Evolutionary conservation across 305 asterid genomes (phyloP), one percentile per base, ranked within the genome.

Genomic region (Fraxinus sp.): DNA sequence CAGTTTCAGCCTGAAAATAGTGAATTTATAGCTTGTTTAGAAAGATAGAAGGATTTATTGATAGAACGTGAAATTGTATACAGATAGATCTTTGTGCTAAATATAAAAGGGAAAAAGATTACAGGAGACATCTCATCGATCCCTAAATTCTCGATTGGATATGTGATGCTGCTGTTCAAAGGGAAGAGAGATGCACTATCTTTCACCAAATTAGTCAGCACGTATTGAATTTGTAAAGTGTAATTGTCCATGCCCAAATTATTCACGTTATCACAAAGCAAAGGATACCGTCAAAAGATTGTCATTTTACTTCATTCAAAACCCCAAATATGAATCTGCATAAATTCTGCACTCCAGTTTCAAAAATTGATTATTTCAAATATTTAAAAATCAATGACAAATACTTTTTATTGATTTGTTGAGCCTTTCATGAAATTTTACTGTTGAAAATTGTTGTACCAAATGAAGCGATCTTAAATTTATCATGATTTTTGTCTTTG

Each of bases 1-100:
- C 77, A 59, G n/a, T 66, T 37, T 72, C 73, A 49, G 73, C 70
- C 66, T 82, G 66, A 81, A 74, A 78, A 81, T 46, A 57, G 78
- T 37, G 33, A 77, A 55, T 30, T 78, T 24, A 18, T 30, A 36
- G 68, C 37, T 77, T 83, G 43, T 71, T 32, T 32, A 30, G n/a
- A 32, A 5, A 71, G 46, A 32, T 33, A 32, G 77, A 33, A 71
- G 77, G 46, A 71, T 71, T 32, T 28, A 28, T 28, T 5, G 13
- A 71, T 30, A 32, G 13, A 30, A 33, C 16, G 24, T 71, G 32
- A 71, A 13, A 30, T 2, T 11, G 24, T 8, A 33, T n/a, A 71
- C 24, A 71, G 77, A 71, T 32, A 66, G 22, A 37, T 80, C 75
- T 77, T 84, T 57, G 35, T 70, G 22, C 62, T 83, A 64, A 32